phyloP scores from a whole-genome alignment of 1,139 yeast genomes.

The Pichia cactophila region DNA sequence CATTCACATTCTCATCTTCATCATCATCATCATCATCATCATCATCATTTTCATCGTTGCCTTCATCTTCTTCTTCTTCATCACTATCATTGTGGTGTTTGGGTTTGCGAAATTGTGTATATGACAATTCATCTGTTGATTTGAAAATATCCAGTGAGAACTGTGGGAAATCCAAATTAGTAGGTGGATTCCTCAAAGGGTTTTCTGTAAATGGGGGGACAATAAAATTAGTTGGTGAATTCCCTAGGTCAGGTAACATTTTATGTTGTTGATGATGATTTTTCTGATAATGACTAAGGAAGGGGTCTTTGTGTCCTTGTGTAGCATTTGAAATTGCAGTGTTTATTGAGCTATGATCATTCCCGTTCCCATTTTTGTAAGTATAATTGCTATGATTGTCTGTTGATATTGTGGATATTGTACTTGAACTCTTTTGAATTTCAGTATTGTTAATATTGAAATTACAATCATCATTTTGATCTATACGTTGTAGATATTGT shows the following conservation, averaged over 20 bases:
- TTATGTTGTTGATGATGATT: neutral
- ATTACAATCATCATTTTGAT: neutral
- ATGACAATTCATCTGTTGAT: conserved; percentile 3
- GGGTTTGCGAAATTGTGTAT: neutral
- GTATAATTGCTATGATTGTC: neutral
- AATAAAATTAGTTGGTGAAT: neutral
- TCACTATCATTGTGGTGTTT: neutral
- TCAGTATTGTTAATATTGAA: neutral
- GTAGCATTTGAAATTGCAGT: neutral
- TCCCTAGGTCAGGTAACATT: neutral
- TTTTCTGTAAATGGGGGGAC: conserved; percentile 12
- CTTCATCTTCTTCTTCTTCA: neutral
- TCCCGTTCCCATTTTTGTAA: neutral
- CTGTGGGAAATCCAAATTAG: conserved; percentile 17
- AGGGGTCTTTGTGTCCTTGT: neutral
- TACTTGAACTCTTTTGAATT: neutral
- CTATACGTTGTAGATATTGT: conserved; percentile 15
- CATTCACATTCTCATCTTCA: neutral
- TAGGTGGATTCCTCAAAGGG: conserved; percentile 7
- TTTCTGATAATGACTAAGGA: neutral
- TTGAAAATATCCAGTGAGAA: conserved; percentile 19
- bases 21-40: neutral
- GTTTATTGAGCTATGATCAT: neutral
- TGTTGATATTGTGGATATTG: neutral
- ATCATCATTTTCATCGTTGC: neutral